phyloP scores from a whole-genome alignment of 2,329 filamentous ascomycete species.

The Nannizziopsis arthrosporioides region DNA sequence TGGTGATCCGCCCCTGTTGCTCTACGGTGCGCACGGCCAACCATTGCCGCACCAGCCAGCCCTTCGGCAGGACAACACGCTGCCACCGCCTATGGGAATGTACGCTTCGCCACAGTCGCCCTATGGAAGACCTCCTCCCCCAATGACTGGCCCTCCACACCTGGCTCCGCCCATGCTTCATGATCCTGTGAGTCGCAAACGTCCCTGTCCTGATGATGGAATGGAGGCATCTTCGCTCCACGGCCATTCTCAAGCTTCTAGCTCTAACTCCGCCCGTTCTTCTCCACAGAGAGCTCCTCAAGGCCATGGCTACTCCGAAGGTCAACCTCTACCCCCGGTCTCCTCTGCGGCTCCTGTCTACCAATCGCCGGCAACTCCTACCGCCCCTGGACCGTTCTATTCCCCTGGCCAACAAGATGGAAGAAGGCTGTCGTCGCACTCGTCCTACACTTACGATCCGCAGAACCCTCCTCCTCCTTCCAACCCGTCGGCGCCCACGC shows the following conservation, averaged over 20 bases:
- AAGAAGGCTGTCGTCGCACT: constrained; percentile 36
- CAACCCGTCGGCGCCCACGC: constrained; percentile 16
- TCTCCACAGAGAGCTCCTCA: constrained; percentile 26
- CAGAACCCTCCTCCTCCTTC: constrained; percentile 33
- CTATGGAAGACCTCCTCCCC: constrained; percentile 26
- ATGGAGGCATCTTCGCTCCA: constrained; percentile 12
- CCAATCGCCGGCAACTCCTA: constrained; percentile 25
- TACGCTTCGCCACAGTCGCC: constrained; percentile 26
- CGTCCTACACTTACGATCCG: constrained; percentile 34
- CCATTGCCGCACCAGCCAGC: constrained; percentile 23
- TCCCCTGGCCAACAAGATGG: constrained; percentile 26
- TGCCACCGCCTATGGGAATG: constrained; percentile 33
- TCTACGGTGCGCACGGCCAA: constrained; percentile 42
- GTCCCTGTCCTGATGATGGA: constrained; percentile 16
- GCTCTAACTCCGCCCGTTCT: constrained; percentile 23
- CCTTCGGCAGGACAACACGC: constrained; percentile 22
- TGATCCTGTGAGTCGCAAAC: constrained; percentile 37
- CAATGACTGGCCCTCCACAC: constrained; percentile 27
- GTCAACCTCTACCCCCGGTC: constrained; percentile 37
- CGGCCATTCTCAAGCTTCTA: constrained; percentile 16
- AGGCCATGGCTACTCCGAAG: constrained; percentile 37
- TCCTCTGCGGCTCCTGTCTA: constrained; percentile 36
- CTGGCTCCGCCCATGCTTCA: constrained; percentile 21
- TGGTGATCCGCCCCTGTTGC: constrained; percentile 28
- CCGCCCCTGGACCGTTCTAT: constrained; percentile 30